Conservation (phyloP, 1,139 yeast species). For the Diutina neorugosa region DNA sequence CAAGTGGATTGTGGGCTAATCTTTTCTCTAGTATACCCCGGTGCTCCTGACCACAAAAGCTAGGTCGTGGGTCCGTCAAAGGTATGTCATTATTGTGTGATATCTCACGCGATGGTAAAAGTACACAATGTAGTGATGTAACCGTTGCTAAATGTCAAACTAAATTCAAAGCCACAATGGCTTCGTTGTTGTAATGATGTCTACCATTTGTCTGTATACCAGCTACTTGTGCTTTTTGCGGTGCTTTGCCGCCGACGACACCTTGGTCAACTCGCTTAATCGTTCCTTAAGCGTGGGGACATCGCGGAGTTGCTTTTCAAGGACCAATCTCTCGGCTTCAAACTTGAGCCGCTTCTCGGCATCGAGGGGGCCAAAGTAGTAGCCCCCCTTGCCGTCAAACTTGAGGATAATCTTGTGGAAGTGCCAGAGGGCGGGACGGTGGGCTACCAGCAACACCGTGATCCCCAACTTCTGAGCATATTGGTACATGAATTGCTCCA, state of each 20-base stretch:
- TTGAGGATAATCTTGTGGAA: conserved; percentile 76
- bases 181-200: too few relatives aligned
- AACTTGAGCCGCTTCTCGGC: conserved; percentile 55
- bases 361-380: conserved; percentile 55
- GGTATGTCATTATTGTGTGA: too few relatives aligned
- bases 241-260: conserved; percentile 7
- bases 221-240: background rate
- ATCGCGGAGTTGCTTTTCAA: conserved; percentile 55
- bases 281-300: conserved; percentile 57
- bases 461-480: conserved; percentile 76
- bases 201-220: background rate
- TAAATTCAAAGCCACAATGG: too few relatives aligned
- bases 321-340: conserved; percentile 57
- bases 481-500: conserved; percentile 82
- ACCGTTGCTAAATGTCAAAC: too few relatives aligned
- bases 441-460: conserved; percentile 82
- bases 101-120: too few relatives aligned
- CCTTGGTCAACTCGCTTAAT: conserved; percentile 46
- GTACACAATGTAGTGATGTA: too few relatives aligned
- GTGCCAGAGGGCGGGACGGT: conserved; percentile 86
- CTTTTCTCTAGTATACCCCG: too few relatives aligned
- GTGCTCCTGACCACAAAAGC: too few relatives aligned
- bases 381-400: conserved; percentile 77
- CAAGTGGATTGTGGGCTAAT: too few relatives aligned
- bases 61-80: too few relatives aligned